Base-by-base conservation (phyloP, 257 asterid species). In the Solanum rostratum region DNA sequence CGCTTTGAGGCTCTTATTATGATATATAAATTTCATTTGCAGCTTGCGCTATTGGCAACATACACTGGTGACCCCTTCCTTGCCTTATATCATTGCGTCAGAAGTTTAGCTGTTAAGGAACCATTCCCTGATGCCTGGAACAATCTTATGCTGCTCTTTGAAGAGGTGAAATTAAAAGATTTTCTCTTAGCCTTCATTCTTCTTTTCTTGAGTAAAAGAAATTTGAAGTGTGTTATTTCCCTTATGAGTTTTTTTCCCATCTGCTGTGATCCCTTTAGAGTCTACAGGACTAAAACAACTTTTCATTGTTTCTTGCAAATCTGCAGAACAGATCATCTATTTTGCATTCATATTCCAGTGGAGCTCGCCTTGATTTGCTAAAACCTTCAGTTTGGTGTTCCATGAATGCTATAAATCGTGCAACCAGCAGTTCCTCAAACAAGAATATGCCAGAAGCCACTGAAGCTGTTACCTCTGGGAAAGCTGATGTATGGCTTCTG, bases 71-170 rank as follows among this genome's bases (percentile, higher is more conserved):
- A 96, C 89, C 50, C 94, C 80, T 94, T 94, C 88, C 97, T 96
- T 74, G 98, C 98, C 52, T 87, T 94, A 85, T 94, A 96, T 88
- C 99, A 96, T 82, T 93, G 96, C 33, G 86, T 94, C 69, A 90
- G 99, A 89, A 96, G 99, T 90, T 91, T 93, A 87, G 94, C 95
- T 9, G 95, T 92, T 66, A 93, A 93, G 90, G 98, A 94, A 89
- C 99, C 98, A 66, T 96, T 96, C 82, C 99, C 98, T 73, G 98
- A 96, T 85, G 97, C 98, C 81, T 92, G 98, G 97, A 91, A 91
- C 81, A 96, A 96, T 86, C 95, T 96, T 85, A 86, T 92, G 91
- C 82, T 94, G 73, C 95, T 94, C 65, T 93, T 94, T 74, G 98
- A 96, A 87, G 95, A 92, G 95, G 99, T 96, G 88, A 87, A 81